These are phyloP conservation scores for Metschnikowia rubicola DNA, from an alignment of 805 yeast species.

Conservation along the genomic window DNA sequence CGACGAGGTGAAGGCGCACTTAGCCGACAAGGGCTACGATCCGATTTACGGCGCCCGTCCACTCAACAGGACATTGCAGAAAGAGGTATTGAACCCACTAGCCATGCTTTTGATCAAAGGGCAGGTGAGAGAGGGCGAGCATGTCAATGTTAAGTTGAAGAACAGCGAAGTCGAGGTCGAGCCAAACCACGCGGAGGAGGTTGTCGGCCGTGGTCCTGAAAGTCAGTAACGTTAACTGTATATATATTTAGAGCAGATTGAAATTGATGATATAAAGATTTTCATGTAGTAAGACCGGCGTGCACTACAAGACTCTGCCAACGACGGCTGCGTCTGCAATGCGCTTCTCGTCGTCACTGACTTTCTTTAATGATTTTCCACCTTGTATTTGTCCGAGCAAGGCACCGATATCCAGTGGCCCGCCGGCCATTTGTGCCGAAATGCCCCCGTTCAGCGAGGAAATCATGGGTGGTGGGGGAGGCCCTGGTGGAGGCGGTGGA, in stretches of 20 bases:
- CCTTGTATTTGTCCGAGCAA: constrained; percentile 55
- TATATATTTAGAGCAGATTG: no score
- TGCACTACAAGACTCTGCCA: constrained; percentile 43
- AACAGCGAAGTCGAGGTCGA: constrained; percentile 25
- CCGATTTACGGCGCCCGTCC: constrained; percentile 95
- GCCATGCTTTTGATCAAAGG: constrained; percentile 79
- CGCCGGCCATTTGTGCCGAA: constrained; percentile 24
- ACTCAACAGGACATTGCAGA: constrained; percentile 83
- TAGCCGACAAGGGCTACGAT: constrained; percentile 86
- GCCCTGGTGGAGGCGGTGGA: constrained; percentile 11
- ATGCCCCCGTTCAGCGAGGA: constrained; percentile 22
- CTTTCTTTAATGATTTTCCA: constrained; percentile 51
- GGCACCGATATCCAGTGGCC: constrained; percentile 40
- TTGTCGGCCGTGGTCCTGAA: neutral
- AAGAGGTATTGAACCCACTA: constrained; percentile 81
- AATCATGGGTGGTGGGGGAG: constrained; percentile 14
- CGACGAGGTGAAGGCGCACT: constrained; percentile 68
- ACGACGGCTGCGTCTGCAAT: constrained; percentile 45
- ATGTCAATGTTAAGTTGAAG: constrained; percentile 26
- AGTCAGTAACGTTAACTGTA: neutral
- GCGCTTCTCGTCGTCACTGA: constrained; percentile 45
- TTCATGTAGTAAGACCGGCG: no score
- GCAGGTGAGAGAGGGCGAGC: constrained; percentile 46
- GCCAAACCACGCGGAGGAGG: constrained; percentile 31
- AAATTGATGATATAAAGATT: no score